These are phyloP conservation scores for Extremus antarcticus DNA, from an alignment of 495 filamentous ascomycete species.

Conservation along the genomic window DNA sequence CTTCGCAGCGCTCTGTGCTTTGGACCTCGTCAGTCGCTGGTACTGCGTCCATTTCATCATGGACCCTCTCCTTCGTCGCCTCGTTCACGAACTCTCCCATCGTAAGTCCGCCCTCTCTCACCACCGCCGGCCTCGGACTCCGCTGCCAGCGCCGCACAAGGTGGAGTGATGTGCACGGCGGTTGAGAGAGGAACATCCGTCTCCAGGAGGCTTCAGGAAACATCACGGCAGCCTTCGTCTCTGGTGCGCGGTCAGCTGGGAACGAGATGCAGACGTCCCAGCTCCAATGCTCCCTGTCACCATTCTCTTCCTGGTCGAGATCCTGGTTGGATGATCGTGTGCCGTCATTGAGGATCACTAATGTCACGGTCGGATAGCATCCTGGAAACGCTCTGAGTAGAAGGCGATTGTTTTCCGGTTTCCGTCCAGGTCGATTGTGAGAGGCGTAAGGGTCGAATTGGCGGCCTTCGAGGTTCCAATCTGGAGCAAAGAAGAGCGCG, in stretches of 20 bases:
- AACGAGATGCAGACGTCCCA: conserved; percentile 20
- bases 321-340: background rate
- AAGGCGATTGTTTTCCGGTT: conserved; percentile 17
- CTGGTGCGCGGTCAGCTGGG: conserved; percentile 4
- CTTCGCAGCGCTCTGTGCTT: no score
- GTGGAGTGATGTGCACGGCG: conserved; percentile 18
- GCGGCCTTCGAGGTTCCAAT: conserved; percentile 12
- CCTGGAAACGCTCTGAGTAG: conserved; percentile 17
- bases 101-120: conserved; percentile 13
- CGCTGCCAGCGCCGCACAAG: conserved; percentile 17
- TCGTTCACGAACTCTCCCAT: conserved; percentile 17
- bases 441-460: conserved; percentile 3
- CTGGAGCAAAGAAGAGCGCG: conserved; percentile 20
- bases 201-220: conserved; percentile 21
- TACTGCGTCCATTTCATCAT: background rate
- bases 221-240: background rate
- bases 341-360: conserved; percentile 6
- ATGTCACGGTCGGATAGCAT: conserved; percentile 19
- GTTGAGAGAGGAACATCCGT: conserved; percentile 20
- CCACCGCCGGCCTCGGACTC: conserved; percentile 9
- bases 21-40: no score
- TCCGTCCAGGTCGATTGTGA: background rate
- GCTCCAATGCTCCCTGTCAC: conserved; percentile 4
- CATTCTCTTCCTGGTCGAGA: background rate
- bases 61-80: background rate